A percentile compares a stretch with the other conserved stretches of the same genome.
Evolutionary conservation across 2,329 filamentous ascomycete genomes (phyloP).

Genomic region (Aspergillus viridinutans): DNA sequence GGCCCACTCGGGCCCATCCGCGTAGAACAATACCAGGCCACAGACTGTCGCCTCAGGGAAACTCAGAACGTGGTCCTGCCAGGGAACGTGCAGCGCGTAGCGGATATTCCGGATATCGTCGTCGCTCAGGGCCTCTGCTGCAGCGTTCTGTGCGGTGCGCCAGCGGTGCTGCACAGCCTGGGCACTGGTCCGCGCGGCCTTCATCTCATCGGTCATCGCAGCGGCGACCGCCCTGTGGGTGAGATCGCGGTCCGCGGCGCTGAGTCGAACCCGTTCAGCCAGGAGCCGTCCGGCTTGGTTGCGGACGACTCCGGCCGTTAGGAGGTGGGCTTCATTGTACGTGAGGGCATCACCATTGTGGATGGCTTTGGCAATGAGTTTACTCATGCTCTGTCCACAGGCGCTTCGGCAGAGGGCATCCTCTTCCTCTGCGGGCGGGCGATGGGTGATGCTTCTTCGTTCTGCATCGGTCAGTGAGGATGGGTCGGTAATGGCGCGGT

Average conservation of each 20-base stretch:
- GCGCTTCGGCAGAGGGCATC: conserved; percentile 10
- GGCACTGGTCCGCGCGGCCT: conserved; percentile 4
- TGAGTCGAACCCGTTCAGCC: conserved; percentile 6
- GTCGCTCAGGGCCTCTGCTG: conserved; percentile 2
- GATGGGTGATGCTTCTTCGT: conserved; percentile 10
- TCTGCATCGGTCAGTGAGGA: conserved; percentile 15
- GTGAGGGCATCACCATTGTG: conserved; percentile 1
- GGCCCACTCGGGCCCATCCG: neutral
- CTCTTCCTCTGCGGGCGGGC: conserved; percentile 9
- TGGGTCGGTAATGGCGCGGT: conserved; percentile 12
- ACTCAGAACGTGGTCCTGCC: conserved; percentile 10
- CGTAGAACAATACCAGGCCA: conserved; percentile 10
- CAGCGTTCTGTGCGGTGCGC: neutral
- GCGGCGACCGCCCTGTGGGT: conserved; percentile 7
- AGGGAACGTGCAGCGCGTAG: conserved; percentile 7
- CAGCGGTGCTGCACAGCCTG: conserved; percentile 2
- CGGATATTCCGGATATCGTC: conserved; percentile 10
- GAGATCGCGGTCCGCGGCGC: conserved; percentile 9
- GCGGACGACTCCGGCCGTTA: neutral
- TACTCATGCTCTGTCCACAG: conserved; percentile 9
- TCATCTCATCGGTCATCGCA: conserved; percentile 8
- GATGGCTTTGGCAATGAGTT: conserved; percentile 11
- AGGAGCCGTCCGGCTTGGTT: conserved; percentile 1
- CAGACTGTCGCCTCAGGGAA: conserved; percentile 1
- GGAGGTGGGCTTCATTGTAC: conserved; percentile 6